Percentiles rank a stretch among this genome's conserved stretches.
Evolutionary conservation across 495 filamentous ascomycete genomes (phyloP).

Genomic region (Penicillium egyptiacum): DNA sequence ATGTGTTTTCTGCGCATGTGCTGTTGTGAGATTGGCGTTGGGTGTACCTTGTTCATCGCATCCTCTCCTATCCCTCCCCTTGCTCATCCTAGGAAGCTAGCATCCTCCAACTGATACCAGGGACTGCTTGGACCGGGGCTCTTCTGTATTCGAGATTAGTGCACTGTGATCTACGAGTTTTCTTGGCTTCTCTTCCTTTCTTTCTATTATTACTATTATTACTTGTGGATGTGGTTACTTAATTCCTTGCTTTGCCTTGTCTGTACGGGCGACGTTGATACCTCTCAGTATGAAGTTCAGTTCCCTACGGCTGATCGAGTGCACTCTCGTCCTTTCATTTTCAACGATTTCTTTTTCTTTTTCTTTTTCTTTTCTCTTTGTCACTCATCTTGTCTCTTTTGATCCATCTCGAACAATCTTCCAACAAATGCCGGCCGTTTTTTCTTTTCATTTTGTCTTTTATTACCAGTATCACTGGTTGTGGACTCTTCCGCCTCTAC

Average conservation of each 20-base stretch:
- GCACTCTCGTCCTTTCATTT: conserved; percentile 12
- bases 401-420: conserved; percentile 14
- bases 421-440: conserved; percentile 21
- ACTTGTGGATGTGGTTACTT: conserved; percentile 37
- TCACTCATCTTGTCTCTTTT: conserved; percentile 11
- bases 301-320: conserved; percentile 12
- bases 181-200: conserved; percentile 29
- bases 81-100: conserved; percentile 16
- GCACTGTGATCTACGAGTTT: conserved; percentile 40
- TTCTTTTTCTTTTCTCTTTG: conserved; percentile 8
- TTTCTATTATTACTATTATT: conserved; percentile 38
- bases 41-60: conserved; percentile 34
- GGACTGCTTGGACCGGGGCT: conserved; percentile 13
- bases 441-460: conserved; percentile 9
- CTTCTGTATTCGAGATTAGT: conserved; percentile 39
- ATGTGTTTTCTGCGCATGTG: conserved; percentile 30
- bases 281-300: conserved; percentile 16
- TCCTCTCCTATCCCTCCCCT: conserved; percentile 34
- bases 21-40: conserved; percentile 45
- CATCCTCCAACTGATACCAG: conserved; percentile 4
- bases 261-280: conserved; percentile 12
- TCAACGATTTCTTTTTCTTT: conserved; percentile 6
- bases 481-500: conserved; percentile 6
- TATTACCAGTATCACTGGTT: conserved; percentile 7
- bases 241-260: conserved; percentile 25